Percentiles rank a stretch among this genome's conserved stretches.
Evolutionary conservation across 352 stramenopile genomes (phyloP).

Genomic region (Globisporangium acanthophoron): DNA sequence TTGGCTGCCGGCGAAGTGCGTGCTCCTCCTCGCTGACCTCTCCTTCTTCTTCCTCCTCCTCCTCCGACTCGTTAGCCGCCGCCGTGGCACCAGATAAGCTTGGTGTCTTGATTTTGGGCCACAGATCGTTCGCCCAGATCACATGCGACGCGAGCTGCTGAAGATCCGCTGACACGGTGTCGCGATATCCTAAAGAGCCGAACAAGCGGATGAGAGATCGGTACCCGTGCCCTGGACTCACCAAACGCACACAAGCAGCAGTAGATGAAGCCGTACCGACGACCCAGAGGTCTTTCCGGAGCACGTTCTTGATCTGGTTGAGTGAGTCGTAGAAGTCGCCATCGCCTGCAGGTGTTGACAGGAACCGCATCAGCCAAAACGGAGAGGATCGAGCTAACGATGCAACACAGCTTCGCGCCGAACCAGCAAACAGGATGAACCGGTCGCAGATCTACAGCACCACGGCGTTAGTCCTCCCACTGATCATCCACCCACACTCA

Average conservation of each 20-base stretch:
- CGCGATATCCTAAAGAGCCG: conserved; percentile 44
- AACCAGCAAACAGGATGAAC: conserved; percentile 80
- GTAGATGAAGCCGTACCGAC: conserved; percentile 39
- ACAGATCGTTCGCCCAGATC: conserved; percentile 72
- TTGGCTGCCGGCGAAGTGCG: background rate
- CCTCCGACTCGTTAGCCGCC: conserved; percentile 1
- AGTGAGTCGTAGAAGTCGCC: conserved; percentile 86
- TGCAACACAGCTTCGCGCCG: background rate
- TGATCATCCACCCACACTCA: background rate
- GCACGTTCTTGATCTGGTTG: conserved; percentile 72
- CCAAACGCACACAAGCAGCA: background rate
- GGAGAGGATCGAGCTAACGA: background rate
- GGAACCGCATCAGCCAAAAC: conserved; percentile 5
- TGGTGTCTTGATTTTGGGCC: conserved; percentile 32
- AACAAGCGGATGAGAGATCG: background rate
- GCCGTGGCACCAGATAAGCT: conserved; percentile 6
- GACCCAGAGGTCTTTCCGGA: conserved; percentile 84
- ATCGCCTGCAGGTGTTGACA: conserved; percentile 34
- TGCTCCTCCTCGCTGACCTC: conserved; percentile 8
- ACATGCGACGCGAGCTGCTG: conserved; percentile 74
- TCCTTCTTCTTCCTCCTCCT: conserved; percentile 3
- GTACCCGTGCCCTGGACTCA: background rate
- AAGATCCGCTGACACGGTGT: conserved; percentile 68
- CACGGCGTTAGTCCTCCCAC: conserved; percentile 4
- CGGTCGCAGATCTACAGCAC: conserved; percentile 61